A percentile compares a stretch with the other conserved stretches of the same genome.
Conservation (phyloP, 139 green algal genomes). For the Picochlorum sp. region DNA sequence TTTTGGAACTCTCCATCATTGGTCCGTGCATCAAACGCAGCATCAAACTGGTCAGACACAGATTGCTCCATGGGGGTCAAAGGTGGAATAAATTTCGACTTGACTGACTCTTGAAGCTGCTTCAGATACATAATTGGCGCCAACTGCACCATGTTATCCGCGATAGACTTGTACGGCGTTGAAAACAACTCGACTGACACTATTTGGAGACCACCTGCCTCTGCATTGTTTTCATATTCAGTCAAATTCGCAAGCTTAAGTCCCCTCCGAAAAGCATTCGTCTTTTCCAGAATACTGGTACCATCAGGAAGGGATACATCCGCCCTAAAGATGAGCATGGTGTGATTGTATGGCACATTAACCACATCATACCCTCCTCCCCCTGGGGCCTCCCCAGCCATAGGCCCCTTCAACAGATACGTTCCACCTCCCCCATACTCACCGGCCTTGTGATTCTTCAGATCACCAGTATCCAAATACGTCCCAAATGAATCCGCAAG, state of each 20-base stretch:
- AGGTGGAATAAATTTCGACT: neutral
- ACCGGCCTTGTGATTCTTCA: too few species aligned
- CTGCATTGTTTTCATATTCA: neutral
- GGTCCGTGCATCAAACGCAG: neutral
- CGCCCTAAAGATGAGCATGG: neutral
- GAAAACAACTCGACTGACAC: neutral
- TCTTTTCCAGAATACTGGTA: neutral
- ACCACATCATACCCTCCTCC: neutral
- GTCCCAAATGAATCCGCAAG: neutral
- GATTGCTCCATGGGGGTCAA: neutral
- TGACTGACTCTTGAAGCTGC: neutral
- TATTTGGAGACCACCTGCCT: neutral
- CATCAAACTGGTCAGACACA: neutral
- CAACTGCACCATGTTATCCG: neutral
- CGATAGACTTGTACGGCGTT: neutral
- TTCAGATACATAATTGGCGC: neutral
- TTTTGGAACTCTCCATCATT: neutral
- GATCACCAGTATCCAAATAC: neutral
- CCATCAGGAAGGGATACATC: conserved; percentile 2
- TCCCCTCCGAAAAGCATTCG: neutral
- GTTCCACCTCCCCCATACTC: too few species aligned
- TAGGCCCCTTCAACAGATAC: too few species aligned
- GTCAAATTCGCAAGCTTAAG: neutral
- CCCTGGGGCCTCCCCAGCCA: too few species aligned
- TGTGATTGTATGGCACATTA: neutral